Conservation (phyloP, 164 flowering plant species). For the Akebia trifoliata region DNA sequence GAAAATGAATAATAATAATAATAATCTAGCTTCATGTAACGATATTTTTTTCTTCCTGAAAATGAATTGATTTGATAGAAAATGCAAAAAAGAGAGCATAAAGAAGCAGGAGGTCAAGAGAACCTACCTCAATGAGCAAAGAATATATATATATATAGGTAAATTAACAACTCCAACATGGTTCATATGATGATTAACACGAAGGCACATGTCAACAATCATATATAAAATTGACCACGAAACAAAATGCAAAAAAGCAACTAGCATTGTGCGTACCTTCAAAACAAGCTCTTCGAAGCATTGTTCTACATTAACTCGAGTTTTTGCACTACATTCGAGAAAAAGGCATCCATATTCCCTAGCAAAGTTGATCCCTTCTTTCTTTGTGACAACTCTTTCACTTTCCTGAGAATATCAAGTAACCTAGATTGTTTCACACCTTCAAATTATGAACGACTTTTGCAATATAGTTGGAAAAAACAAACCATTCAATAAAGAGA, state of each 20-base stretch:
- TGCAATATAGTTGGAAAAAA: neutral
- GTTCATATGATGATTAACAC: too few species aligned
- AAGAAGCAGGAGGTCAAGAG: too few species aligned
- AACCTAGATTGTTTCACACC: neutral
- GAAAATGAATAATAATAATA: too few species aligned
- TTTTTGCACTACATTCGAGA: constrained; percentile 82
- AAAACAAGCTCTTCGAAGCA: constrained; percentile 82
- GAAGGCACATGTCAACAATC: too few species aligned
- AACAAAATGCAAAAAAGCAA: neutral
- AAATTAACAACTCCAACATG: too few species aligned
- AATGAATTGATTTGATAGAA: too few species aligned
- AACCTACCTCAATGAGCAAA: too few species aligned
- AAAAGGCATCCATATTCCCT: constrained; percentile 77
- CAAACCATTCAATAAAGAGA: too few species aligned
- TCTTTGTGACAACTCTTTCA: constrained; percentile 71
- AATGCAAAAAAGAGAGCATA: too few species aligned
- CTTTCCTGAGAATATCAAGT: constrained; percentile 45
- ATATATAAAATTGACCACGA: neutral
- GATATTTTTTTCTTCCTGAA: too few species aligned
- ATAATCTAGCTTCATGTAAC: too few species aligned
- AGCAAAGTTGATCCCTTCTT: constrained; percentile 78
- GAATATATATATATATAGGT: too few species aligned
- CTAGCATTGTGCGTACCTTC: constrained; percentile 45
- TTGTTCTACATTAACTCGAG: constrained; percentile 68
- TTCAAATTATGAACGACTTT: neutral